These are phyloP conservation scores for Ustilago loliicola DNA, from an alignment of 1,284 basidiomycete genomes.

Conservation along the genomic window DNA sequence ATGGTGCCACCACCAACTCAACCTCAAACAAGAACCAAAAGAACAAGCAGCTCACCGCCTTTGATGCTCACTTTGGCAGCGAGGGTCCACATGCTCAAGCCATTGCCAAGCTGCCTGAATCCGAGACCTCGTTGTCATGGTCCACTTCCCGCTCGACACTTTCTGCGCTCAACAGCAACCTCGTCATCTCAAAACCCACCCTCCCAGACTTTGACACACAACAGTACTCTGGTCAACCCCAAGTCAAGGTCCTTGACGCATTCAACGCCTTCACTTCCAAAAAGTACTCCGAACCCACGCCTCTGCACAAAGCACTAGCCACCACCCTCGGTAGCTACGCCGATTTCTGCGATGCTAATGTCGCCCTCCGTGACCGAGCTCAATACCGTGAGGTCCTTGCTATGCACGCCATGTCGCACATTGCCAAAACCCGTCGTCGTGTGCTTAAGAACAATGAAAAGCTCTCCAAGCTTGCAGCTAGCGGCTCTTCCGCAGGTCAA, in stretches of 20 bases:
- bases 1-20: slow-evolving; percentile 1
- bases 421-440: slow-evolving; percentile 84
- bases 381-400: slow-evolving; percentile 49
- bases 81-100: slow-evolving; percentile 53
- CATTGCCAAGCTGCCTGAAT: slow-evolving; percentile 41
- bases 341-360: slow-evolving; percentile 59
- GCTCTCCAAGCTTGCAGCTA: slow-evolving; percentile 73
- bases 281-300: slow-evolving; percentile 22
- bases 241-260: slow-evolving; percentile 56
- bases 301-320: slow-evolving; percentile 50
- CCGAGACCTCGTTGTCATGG: slow-evolving; percentile 34
- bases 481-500: slow-evolving; percentile 70
- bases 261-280: slow-evolving; percentile 38
- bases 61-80: slow-evolving; percentile 48
- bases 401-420: slow-evolving; percentile 65
- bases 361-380: slow-evolving; percentile 38
- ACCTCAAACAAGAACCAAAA: slow-evolving; percentile 22
- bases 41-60: slow-evolving; percentile 45
- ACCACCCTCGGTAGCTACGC: slow-evolving; percentile 53
- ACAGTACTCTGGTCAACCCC: slow-evolving; percentile 43
- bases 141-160: slow-evolving; percentile 33
- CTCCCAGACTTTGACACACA: slow-evolving; percentile 28
- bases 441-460: slow-evolving; percentile 96
- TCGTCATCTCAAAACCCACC: slow-evolving; percentile 28
- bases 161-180: slow-evolving; percentile 29